These are phyloP conservation scores for Populus deltoides DNA, from an alignment of 345 rosid genomes.

Conservation along the genomic window DNA sequence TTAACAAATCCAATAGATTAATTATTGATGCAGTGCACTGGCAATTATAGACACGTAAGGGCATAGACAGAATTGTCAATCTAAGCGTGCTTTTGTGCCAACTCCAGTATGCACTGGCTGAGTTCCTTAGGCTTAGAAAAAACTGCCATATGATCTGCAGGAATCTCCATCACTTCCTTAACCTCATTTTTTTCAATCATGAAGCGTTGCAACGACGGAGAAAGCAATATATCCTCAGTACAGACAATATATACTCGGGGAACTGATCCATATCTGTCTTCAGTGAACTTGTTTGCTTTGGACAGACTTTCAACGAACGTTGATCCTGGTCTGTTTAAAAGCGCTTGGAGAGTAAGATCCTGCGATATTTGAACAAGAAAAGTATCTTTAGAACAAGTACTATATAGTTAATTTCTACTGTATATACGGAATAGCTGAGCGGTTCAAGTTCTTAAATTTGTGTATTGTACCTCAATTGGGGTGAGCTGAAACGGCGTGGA, in stretches of 20 bases:
- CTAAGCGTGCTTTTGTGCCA: conserved; percentile 1
- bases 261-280: conserved; percentile 26
- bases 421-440: not conserved
- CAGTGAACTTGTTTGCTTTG: conserved; percentile 8
- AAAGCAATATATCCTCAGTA: conserved; percentile 10
- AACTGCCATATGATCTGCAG: conserved; percentile 26
- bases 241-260: conserved; percentile 23
- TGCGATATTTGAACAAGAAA: not conserved
- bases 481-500: conserved; percentile 23
- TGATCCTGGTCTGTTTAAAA: conserved; percentile 6
- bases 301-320: not conserved
- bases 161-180: conserved; percentile 22
- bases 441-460: not conserved
- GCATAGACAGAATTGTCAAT: not conserved
- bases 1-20: no score
- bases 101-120: conserved; percentile 10
- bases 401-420: no score
- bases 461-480: conserved; percentile 25
- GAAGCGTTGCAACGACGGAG: conserved; percentile 25
- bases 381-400: not conserved
- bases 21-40: no score
- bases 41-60: no score
- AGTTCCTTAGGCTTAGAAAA: conserved; percentile 17
- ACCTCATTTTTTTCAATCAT: conserved; percentile 29
- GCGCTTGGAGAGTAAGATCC: not conserved